Base-by-base conservation (phyloP, 768 basidiomycete genomes). In the Collybia sp. region DNA sequence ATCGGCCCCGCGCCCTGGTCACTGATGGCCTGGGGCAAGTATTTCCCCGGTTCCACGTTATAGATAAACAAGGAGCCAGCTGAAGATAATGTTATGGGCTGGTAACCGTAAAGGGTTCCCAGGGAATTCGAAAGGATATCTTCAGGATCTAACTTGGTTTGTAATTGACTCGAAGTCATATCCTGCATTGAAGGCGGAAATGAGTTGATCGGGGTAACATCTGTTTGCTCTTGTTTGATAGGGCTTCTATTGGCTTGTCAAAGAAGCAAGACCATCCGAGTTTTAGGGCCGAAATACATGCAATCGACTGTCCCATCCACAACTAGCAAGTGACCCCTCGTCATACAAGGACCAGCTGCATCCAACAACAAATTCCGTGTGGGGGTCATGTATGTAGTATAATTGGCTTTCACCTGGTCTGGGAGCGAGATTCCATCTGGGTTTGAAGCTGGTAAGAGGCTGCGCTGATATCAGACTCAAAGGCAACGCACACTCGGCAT, bases 341-440 rank as follows among this genome's bases (percentile, higher is more conserved):
- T 96, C 92, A 52, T 83, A 93, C 55, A 96, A 63, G n/a, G 90
- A 91, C 93, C 94, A 96, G 40, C 79, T 76, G 57, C 88, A 85
- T 0, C 91, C 94, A 35, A 88, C 88, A 17, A 95, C 92, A 64
- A 98, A 97, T 67, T 98, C 95, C 1, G 89, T 94, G 60, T 98
- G 95, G 5, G 82, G 71, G 58, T 92, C 85, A 59, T 96, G 86
- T 30, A 93, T 84, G 49, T 83, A 63, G 48, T 86, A 59, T 41
- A 87, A 60, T 49, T 81, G 75, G 2, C 72, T 64, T 44, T 76
- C 69, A 18, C 72, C 71, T 18, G 73, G 63, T 1, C 62, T 55
- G 9, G 83, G 77, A 39, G 65, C 69, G n/a, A 83, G 84, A 49
- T 80, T 79, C 91, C 91, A 93, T 54, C 91, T 88, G 49, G 8